Evolutionary conservation across 202 grass and related monocot species (phyloP).

Genomic region (Musa balbisiana): DNA sequence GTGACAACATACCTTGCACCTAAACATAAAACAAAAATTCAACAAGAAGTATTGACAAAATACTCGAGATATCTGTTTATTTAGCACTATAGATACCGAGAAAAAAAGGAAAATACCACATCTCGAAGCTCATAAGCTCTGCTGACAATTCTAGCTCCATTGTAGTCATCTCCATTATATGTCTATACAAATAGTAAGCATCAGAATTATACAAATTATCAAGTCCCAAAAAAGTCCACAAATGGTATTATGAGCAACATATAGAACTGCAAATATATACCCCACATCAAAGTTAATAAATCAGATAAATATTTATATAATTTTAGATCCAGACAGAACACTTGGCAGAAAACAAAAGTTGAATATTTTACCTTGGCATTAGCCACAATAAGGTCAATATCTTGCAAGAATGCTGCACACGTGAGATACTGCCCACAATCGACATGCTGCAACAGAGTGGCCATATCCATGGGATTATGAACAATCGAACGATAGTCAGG

Average conservation of each 20-base stretch:
- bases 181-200: conserved; percentile 34
- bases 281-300: conserved; percentile 5
- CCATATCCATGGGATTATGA: conserved; percentile 94
- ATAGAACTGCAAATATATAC: conserved; percentile 25
- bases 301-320: no score
- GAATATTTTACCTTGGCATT: conserved; percentile 69
- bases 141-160: conserved; percentile 87
- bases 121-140: conserved; percentile 95
- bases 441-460: conserved; percentile 81
- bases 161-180: conserved; percentile 88
- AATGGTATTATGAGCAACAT: conserved; percentile 21
- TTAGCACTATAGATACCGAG: conserved; percentile 16
- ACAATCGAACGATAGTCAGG: conserved; percentile 75
- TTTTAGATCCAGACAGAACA: no score
- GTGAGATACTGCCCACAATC: conserved; percentile 80
- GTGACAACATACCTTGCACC: conserved; percentile 95
- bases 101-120: conserved; percentile 51
- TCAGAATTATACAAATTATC: not conserved
- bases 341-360: no score
- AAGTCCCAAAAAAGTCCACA: not conserved
- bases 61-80: conserved; percentile 17
- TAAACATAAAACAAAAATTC: conserved; percentile 29
- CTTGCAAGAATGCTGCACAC: conserved; percentile 53
- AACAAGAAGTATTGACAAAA: conserved; percentile 24
- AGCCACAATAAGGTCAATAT: conserved; percentile 81